Conservation (phyloP, 2,329 filamentous ascomycete species). For the Trichoderma gracile region DNA sequence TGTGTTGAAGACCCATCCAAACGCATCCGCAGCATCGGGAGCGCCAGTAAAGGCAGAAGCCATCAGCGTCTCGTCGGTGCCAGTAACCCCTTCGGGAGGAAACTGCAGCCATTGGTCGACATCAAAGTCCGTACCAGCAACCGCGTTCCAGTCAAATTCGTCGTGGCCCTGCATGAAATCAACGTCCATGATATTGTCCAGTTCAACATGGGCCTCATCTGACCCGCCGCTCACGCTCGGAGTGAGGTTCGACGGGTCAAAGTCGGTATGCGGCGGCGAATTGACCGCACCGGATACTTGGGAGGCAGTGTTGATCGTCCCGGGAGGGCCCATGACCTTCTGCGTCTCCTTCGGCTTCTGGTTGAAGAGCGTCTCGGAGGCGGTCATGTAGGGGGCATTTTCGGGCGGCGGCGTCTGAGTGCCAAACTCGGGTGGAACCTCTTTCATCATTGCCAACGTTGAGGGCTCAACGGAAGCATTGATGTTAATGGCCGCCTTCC, state of each 20-base stretch:
- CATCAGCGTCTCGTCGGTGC: conserved; percentile 42
- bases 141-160: conserved; percentile 56
- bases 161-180: conserved; percentile 50
- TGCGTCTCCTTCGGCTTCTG: conserved; percentile 36
- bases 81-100: conserved; percentile 50
- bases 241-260: conserved; percentile 46
- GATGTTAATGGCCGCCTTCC: conserved; percentile 79
- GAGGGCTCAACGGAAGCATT: conserved; percentile 42
- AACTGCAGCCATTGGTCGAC: conserved; percentile 62
- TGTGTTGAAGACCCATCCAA: conserved; percentile 36
- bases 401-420: conserved; percentile 58
- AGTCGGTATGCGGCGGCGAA: conserved; percentile 50
- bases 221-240: conserved; percentile 49
- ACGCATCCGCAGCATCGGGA: conserved; percentile 33
- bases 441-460: conserved; percentile 41
- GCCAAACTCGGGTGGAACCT: conserved; percentile 41
- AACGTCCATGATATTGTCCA: conserved; percentile 44
- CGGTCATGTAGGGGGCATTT: conserved; percentile 47
- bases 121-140: conserved; percentile 55
- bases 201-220: conserved; percentile 42
- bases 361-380: conserved; percentile 44
- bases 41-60: conserved; percentile 37
- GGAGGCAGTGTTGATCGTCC: conserved; percentile 42
- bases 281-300: conserved; percentile 39
- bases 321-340: conserved; percentile 42